phyloP scores from a whole-genome alignment of 2,329 filamentous ascomycete genomes.

The Fusarium piperis region DNA sequence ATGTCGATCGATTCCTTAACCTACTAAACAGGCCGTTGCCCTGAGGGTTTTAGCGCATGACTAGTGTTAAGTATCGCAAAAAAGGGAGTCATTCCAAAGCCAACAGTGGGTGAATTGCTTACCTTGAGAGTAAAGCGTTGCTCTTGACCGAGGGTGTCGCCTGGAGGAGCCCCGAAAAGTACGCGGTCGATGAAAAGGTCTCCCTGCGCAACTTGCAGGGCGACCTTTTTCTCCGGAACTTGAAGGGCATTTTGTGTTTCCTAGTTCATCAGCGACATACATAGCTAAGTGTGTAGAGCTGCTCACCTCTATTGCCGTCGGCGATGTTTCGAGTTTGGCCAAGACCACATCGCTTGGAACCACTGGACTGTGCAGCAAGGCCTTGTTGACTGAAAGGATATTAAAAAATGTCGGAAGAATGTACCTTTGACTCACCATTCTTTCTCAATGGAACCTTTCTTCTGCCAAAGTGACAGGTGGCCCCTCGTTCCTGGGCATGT shows the following conservation, averaged over 20 bases:
- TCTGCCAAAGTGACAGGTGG: constrained; percentile 26
- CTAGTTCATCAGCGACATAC: background rate
- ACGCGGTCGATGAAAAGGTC: constrained; percentile 29
- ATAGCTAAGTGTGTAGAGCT: fast-evolving
- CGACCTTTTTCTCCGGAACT: background rate
- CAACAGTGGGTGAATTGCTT: background rate
- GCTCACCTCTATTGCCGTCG: background rate
- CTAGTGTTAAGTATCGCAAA: background rate
- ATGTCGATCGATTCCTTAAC: background rate
- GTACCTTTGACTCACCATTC: constrained; percentile 13
- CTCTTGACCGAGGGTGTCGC: background rate
- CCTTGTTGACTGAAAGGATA: constrained; percentile 19
- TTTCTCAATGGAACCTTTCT: constrained; percentile 32
- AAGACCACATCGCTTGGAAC: fast-evolving
- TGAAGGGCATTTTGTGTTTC: background rate
- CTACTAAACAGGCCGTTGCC: constrained; percentile 35
- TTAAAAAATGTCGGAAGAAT: background rate
- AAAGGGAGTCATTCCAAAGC: background rate
- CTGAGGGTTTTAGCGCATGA: background rate
- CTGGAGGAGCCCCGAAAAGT: constrained; percentile 1
- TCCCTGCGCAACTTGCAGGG: background rate
- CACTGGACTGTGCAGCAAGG: background rate
- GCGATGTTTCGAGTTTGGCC: background rate
- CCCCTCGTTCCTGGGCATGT: constrained; percentile 13
- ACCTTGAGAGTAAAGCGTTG: constrained; percentile 25